Evolutionary conservation across 2,329 filamentous ascomycete species (phyloP).

Genomic region (Orbilia javanica): DNA sequence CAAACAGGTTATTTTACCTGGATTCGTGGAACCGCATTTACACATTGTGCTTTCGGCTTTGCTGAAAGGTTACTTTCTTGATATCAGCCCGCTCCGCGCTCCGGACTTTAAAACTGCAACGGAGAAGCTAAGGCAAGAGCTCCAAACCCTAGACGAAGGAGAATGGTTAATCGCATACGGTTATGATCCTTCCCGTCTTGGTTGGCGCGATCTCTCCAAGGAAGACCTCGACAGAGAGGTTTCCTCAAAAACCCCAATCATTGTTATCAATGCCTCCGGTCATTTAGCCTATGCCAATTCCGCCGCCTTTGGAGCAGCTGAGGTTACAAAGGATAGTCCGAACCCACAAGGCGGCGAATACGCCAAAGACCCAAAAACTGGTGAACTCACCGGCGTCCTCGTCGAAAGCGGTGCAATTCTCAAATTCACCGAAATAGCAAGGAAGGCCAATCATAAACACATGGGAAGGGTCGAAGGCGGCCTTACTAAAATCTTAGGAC

Average conservation of each 20-base stretch:
- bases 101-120: slow-evolving; percentile 32
- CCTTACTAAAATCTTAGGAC: neutral
- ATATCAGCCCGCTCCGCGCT: slow-evolving; percentile 42
- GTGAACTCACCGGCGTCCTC: slow-evolving; percentile 43
- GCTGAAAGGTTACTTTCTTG: slow-evolving; percentile 41
- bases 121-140: slow-evolving; percentile 8
- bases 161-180: slow-evolving; percentile 48
- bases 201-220: slow-evolving; percentile 37
- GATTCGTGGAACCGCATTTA: slow-evolving; percentile 53
- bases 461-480: slow-evolving; percentile 3
- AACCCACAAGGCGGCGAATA: slow-evolving; percentile 42
- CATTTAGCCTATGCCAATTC: slow-evolving; percentile 50
- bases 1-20: slow-evolving; percentile 36
- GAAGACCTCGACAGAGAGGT: slow-evolving; percentile 38
- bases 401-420: slow-evolving; percentile 44
- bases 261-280: slow-evolving; percentile 47
- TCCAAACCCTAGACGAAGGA: slow-evolving; percentile 19
- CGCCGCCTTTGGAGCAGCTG: slow-evolving; percentile 28
- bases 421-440: slow-evolving; percentile 7
- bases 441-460: slow-evolving; percentile 8
- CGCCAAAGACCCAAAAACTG: slow-evolving; percentile 28
- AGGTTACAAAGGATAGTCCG: slow-evolving; percentile 27
- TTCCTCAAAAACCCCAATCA: slow-evolving; percentile 33
- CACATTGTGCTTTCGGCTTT: slow-evolving; percentile 50
- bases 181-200: slow-evolving; percentile 47